Evolutionary conservation across 2,329 filamentous ascomycete genomes (phyloP).

Genomic region (Paraphoma chrysanthemicola): DNA sequence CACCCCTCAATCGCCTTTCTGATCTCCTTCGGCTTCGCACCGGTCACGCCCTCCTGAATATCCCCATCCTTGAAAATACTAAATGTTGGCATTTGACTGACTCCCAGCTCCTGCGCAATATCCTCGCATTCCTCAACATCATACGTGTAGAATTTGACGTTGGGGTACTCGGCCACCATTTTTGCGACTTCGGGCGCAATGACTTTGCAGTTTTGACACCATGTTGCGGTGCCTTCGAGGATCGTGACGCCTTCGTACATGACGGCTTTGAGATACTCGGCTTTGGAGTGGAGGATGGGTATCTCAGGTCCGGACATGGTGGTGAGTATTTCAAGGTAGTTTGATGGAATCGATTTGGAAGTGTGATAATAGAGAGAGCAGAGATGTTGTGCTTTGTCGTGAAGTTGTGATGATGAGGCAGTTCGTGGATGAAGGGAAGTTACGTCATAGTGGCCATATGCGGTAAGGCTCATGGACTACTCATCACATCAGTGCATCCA

Average conservation of each 20-base stretch:
- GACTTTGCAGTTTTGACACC: conserved; percentile 37
- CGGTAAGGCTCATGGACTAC: too few species aligned
- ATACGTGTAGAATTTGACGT: conserved; percentile 36
- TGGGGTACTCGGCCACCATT: conserved; percentile 30
- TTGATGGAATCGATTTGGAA: too few species aligned
- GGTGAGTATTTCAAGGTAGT: too few species aligned
- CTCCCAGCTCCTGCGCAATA: conserved; percentile 39
- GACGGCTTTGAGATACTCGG: conserved; percentile 37
- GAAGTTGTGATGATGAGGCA: too few species aligned
- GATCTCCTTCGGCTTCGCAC: conserved; percentile 27
- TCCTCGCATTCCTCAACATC: conserved; percentile 40
- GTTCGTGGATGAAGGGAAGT: too few species aligned
- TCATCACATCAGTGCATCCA: too few species aligned
- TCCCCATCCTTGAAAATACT: conserved; percentile 39
- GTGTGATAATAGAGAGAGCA: too few species aligned
- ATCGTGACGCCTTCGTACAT: conserved; percentile 40
- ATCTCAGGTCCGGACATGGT: conserved; percentile 14
- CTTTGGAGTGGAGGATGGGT: conserved; percentile 30
- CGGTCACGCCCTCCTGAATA: conserved; percentile 32
- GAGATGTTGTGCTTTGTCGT: too few species aligned
- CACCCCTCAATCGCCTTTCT: conserved; percentile 31
- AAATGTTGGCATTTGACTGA: conserved; percentile 35
- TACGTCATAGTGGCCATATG: too few species aligned
- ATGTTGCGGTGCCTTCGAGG: conserved; percentile 39
- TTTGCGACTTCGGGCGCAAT: conserved; percentile 37